A percentile compares a stretch with the other conserved stretches of the same genome.
Conservation (phyloP, 169 alveolate genomes). For the Cystoisospora suis region DNA sequence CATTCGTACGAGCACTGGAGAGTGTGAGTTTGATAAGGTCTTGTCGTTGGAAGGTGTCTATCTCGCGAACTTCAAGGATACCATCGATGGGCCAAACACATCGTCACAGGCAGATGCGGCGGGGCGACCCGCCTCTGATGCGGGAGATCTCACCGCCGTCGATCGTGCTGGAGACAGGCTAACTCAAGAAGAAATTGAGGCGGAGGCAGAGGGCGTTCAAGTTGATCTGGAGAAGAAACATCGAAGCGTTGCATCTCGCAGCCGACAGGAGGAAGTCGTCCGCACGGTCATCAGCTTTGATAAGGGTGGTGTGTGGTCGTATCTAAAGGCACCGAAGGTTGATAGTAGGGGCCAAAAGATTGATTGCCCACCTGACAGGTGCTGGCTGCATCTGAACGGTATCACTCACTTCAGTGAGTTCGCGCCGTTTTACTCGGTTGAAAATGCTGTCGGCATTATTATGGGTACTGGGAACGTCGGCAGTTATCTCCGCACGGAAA, state of each 20-base stretch:
- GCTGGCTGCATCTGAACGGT: conserved; percentile 94
- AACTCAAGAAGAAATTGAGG: conserved; percentile 66
- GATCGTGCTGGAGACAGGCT: conserved; percentile 66
- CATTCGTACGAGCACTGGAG: conserved; percentile 89
- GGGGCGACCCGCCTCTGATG: conserved; percentile 64
- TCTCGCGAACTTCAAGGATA: conserved; percentile 93
- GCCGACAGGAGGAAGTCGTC: conserved; percentile 69
- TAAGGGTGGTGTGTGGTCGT: conserved; percentile 97
- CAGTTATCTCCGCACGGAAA: conserved; percentile 80
- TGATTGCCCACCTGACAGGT: conserved; percentile 87
- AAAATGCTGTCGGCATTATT: conserved; percentile 96
- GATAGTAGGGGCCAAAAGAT: conserved; percentile 91
- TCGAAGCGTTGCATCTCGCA: conserved; percentile 38
- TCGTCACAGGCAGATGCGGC: conserved; percentile 36
- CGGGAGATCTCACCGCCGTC: conserved; percentile 44
- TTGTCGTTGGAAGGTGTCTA: conserved; percentile 95
- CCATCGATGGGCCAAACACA: conserved; percentile 67
- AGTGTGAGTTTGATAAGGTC: conserved; percentile 95
- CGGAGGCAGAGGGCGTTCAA: conserved; percentile 65
- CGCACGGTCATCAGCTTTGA: conserved; percentile 95
- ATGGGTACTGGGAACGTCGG: conserved; percentile 98
- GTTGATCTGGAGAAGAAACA: conserved; percentile 58
- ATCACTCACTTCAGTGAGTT: conserved; percentile 85
- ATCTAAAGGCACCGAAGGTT: conserved; percentile 93
- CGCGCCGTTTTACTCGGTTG: conserved; percentile 95